Evolutionary conservation across 805 yeast species (phyloP), one percentile per base, ranked within the genome.

Genomic region (Saccharomycopsis sp.): DNA sequence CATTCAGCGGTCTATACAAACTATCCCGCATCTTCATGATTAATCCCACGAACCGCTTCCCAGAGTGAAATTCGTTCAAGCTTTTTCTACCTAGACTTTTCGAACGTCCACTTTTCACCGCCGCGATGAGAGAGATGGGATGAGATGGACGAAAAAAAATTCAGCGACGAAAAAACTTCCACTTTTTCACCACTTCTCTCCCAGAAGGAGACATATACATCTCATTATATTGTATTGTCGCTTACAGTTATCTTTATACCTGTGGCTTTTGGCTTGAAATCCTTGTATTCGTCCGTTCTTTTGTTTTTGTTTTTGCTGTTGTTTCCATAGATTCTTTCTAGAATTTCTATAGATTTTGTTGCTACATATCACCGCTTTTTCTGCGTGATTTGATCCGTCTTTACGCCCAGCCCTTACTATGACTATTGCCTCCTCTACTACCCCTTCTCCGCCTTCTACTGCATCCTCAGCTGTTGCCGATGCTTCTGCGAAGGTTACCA

Each of bases 401-500:
- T 44, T 44, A 44, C 23, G 22, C 17, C 23, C 23, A 7, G 3
- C 23, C 23, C 12, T 44, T 44, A 8, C 12, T 15, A 44, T 17
- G 20, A 17, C 23, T 44, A 44, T 17, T 17, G 23, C 23, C 5
- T 44, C 23, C 23, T 44, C 23, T 15, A 5, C 23, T 3, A 8
- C 38, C 38, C 12, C 38, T 12, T 29, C 38, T 29, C 38, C 38
- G 38, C 38, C 38, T 29, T 5, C 38, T 12, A 7, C 38, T 29
- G 38, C 38, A 29, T 12, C 38, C 38, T 29, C 38, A 8, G 20
- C 38, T 29, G 12, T 29, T 29, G 38, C 38, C 38, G 38, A 29
- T 12, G 55, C 42, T 9, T 51, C 56, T 17, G n/a, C 22, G 19
- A 52, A 34, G 20, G 56, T 20, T 5, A 47, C 56, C 17, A 44